Base-by-base conservation (phyloP, 352 stramenopile genomes). In the Pythium pyrilobum region DNA sequence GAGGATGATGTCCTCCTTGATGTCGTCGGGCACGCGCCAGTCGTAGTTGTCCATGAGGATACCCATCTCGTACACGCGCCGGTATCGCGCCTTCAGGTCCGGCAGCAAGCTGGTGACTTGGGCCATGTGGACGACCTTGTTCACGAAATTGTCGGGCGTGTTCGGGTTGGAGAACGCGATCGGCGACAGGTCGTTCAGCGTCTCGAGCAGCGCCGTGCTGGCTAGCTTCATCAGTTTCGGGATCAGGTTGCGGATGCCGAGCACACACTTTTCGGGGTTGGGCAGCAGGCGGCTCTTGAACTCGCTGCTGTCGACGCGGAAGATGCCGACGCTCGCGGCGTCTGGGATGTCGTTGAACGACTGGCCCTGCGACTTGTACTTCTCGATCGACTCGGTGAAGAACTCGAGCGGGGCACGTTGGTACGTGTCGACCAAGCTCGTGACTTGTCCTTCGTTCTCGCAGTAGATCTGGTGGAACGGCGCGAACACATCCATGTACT, bases 1-100 rank as follows among this genome's bases (percentile, higher is more conserved):
- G 37, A 98, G 83, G 44, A 96, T 87, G 44, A 98, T 93, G 50
- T 96, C 74, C 46, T 96, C 91, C 47, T 96, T 95, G 56, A 97
- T 81, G 23, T 97, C 75, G 29, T 98, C 92, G 0, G 89, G 86
- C 3, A 98, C 73, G 15, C 79, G 71, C 93, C 92, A 97, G 8
- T 85, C 69, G 58, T 97, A 92, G 31, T 91, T 89, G 34, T 96
- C 85, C 88, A 97, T 97, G 37, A 97, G 69, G 10, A 87, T 71
- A 3, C 78, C 85, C 79, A 97, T 91, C 44, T 92, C 80, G 31
- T 87, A 87, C 37, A 96, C 74, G 8, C 89, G 83, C 16, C 72
- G 70, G 24, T 96, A 94, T 0, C 68, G 56, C 5, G 54, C 66
- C 33, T 92, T 78, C 24, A 97, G 62, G 5, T 91, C 71, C 0